Evolutionary conservation across 2,329 filamentous ascomycete genomes (phyloP).

Genomic region (Ceratocystis destructans): DNA sequence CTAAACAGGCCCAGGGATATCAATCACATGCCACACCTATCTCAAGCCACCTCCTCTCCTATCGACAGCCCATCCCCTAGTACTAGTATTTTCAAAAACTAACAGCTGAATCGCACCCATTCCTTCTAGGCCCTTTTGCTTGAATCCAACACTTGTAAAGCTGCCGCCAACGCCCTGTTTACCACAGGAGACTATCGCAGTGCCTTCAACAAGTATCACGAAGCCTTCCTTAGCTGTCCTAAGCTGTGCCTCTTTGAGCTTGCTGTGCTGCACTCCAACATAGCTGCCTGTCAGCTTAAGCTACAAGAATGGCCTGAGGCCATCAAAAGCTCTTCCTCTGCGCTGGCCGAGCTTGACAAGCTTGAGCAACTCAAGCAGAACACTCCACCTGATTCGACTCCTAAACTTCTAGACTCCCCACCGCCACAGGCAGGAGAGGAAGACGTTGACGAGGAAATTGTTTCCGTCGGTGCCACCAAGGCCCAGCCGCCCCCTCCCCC

Average conservation of each 20-base stretch:
- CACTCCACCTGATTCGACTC: not conserved
- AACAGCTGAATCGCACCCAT: not conserved
- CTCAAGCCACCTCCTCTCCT: not conserved
- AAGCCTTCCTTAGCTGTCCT: constrained; percentile 64
- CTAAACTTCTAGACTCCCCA: not conserved
- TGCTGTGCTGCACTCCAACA: constrained; percentile 76
- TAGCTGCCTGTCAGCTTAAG: constrained; percentile 78
- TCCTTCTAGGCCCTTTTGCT: constrained; percentile 46
- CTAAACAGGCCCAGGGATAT: not conserved
- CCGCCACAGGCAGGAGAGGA: constrained; percentile 30
- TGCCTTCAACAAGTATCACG: constrained; percentile 71
- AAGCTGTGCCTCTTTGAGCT: constrained; percentile 78
- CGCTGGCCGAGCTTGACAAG: constrained; percentile 58
- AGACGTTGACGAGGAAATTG: constrained; percentile 41
- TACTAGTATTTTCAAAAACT: no score
- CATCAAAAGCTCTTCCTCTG: constrained; percentile 55
- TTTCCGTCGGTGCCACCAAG: constrained; percentile 43
- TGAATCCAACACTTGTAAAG: constrained; percentile 60
- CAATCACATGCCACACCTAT: not conserved
- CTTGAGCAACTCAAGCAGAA: constrained; percentile 31
- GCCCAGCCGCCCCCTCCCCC: constrained; percentile 30
- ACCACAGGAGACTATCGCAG: constrained; percentile 54
- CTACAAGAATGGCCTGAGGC: constrained; percentile 75
- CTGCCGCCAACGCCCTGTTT: constrained; percentile 70
- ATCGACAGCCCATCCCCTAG: no score